Conservation (phyloP, 345 rosid genomes). For the Pseudoturritis turrita region DNA sequence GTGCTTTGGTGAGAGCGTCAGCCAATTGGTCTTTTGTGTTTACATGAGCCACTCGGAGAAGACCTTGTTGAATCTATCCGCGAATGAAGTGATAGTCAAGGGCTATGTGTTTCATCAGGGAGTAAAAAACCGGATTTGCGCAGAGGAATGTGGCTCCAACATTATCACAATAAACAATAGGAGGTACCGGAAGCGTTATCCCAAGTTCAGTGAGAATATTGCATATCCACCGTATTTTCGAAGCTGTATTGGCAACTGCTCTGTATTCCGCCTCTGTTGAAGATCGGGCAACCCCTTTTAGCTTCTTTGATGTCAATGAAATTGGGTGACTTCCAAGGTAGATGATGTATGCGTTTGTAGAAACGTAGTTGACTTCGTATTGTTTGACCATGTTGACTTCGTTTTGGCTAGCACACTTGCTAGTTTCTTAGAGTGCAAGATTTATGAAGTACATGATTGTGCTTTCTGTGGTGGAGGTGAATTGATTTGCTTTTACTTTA, state of each 20-base stretch:
- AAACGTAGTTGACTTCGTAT: no score
- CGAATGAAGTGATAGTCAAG: not conserved
- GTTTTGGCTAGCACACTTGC: no score
- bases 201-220: not conserved
- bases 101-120: not conserved
- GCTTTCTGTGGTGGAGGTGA: no score
- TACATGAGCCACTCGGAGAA: not conserved
- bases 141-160: not conserved
- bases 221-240: not conserved
- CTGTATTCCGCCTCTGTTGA: not conserved
- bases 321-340: not conserved
- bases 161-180: not conserved
- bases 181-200: no score
- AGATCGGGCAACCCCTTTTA: not conserved
- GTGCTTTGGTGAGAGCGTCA: not conserved
- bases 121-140: not conserved
- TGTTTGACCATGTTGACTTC: no score
- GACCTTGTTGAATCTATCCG: not conserved
- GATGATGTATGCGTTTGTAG: no score
- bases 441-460: no score
- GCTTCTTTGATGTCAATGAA: not conserved
- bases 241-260: not conserved
- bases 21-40: not conserved
- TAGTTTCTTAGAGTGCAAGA: no score
- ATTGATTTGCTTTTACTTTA: no score